Percentiles rank a stretch among this genome's conserved stretches.
phyloP scores from a whole-genome alignment of 345 rosid genomes.

The Litchi chinensis region DNA sequence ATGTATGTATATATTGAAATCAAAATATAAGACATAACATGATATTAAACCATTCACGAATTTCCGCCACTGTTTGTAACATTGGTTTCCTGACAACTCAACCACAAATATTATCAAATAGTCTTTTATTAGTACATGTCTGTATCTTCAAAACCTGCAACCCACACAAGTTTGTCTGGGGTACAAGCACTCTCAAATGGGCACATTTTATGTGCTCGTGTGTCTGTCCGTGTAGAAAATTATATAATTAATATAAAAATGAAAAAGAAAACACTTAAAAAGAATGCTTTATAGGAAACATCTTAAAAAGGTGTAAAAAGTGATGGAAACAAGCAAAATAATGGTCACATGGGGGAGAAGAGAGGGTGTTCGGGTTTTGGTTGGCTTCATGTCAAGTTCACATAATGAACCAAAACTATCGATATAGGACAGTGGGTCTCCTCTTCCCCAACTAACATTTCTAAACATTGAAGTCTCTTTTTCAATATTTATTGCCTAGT shows the following conservation, averaged over 20 bases:
- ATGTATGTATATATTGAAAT: too few species aligned
- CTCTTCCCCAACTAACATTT: constrained; percentile 7
- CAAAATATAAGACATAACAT: not conserved
- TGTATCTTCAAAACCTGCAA: not conserved
- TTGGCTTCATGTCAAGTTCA: constrained; percentile 42
- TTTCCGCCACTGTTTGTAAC: not conserved
- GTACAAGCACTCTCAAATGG: constrained; percentile 8
- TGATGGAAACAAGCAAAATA: constrained; percentile 39
- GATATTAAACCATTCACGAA: not conserved
- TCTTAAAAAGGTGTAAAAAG: constrained; percentile 26
- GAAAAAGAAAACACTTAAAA: not conserved
- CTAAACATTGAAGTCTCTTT: not conserved
- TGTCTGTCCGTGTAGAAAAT: not conserved
- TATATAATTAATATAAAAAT: not conserved
- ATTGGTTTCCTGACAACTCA: not conserved
- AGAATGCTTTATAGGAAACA: constrained; percentile 25
- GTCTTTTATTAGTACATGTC: too few species aligned
- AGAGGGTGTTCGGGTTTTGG: constrained; percentile 40
- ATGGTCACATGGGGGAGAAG: constrained; percentile 51
- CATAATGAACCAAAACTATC: constrained; percentile 39
- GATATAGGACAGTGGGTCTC: constrained; percentile 35
- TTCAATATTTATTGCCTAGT: not conserved
- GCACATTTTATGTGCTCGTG: constrained; percentile 21
- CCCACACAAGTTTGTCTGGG: constrained; percentile 13
- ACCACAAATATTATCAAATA: not conserved